Conservation (phyloP, 768 basidiomycete genomes). For the Tylopilus balloui region DNA sequence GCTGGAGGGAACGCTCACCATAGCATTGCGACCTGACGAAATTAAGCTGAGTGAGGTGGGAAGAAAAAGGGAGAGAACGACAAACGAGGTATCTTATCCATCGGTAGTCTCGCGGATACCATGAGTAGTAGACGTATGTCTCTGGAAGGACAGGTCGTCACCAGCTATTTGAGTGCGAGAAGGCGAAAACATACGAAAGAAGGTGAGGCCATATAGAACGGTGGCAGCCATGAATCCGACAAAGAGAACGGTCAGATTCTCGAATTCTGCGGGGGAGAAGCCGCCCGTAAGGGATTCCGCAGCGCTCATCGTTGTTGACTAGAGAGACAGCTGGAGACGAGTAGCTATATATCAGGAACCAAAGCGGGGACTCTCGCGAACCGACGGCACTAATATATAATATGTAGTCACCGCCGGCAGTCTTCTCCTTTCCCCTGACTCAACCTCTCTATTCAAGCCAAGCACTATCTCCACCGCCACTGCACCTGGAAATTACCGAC, state of each 20-base stretch:
- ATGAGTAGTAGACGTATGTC: slow-evolving; percentile 28
- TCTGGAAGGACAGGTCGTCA: slow-evolving; percentile 10
- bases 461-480: too few relatives aligned
- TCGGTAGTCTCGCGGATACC: slow-evolving; percentile 19
- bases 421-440: too few relatives aligned
- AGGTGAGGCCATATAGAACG: slow-evolving; percentile 32
- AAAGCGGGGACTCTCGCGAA: too few relatives aligned
- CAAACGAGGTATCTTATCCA: slow-evolving; percentile 23
- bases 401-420: too few relatives aligned
- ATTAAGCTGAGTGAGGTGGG: background rate
- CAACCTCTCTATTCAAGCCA: too few relatives aligned
- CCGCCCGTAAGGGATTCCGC: background rate
- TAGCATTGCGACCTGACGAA: slow-evolving; percentile 19
- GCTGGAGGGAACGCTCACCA: slow-evolving; percentile 10
- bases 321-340: background rate
- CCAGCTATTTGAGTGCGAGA: background rate
- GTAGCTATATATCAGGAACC: slow-evolving; percentile 4
- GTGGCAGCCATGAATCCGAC: slow-evolving; percentile 26
- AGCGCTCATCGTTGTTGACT: slow-evolving; percentile 16
- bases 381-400: too few relatives aligned
- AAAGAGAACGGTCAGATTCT: slow-evolving; percentile 27
- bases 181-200: slow-evolving; percentile 26
- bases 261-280: slow-evolving; percentile 19
- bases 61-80: background rate
- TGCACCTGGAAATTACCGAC: too few relatives aligned